A percentile compares a stretch with the other conserved stretches of the same genome.
Conservation (phyloP, 2,329 filamentous ascomycete genomes). For the Scytalidium lignicola region DNA sequence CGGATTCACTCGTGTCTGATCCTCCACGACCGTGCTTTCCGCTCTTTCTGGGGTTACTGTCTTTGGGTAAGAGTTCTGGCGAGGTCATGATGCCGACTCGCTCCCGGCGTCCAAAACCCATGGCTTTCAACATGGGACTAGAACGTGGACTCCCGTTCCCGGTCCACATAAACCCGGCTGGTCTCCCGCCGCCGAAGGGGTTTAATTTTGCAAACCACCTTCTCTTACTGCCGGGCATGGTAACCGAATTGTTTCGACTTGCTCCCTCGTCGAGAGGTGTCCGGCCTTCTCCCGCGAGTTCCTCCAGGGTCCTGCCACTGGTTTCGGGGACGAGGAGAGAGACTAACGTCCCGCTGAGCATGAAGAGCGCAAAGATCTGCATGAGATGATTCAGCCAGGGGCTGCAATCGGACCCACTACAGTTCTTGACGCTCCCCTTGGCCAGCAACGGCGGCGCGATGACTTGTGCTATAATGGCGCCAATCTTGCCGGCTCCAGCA, state of each 20-base stretch:
- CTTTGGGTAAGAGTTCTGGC: slow-evolving; percentile 15
- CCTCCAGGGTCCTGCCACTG: slow-evolving; percentile 68
- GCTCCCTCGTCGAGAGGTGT: slow-evolving; percentile 13
- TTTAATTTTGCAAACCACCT: slow-evolving; percentile 10
- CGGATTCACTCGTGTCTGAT: slow-evolving; percentile 9
- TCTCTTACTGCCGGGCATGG: background rate
- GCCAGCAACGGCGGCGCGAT: slow-evolving; percentile 59
- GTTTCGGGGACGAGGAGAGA: slow-evolving; percentile 74
- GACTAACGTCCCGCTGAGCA: slow-evolving; percentile 65
- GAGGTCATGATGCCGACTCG: slow-evolving; percentile 22
- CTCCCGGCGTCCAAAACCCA: slow-evolving; percentile 5
- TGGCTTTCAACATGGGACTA: slow-evolving; percentile 14
- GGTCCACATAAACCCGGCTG: slow-evolving; percentile 15
- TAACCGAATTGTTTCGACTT: background rate
- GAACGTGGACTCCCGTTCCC: slow-evolving; percentile 2
- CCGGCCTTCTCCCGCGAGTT: slow-evolving; percentile 55
- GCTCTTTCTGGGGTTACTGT: background rate
- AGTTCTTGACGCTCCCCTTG: slow-evolving; percentile 46
- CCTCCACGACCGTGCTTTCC: slow-evolving; percentile 4
- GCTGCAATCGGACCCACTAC: slow-evolving; percentile 42
- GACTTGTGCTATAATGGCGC: slow-evolving; percentile 61
- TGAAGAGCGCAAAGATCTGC: slow-evolving; percentile 75
- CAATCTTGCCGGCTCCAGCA: slow-evolving; percentile 62
- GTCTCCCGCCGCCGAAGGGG: slow-evolving; percentile 17
- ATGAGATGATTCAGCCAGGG: slow-evolving; percentile 68